Conservation (phyloP, 2,329 filamentous ascomycete species). For the Colletotrichum sp. region DNA sequence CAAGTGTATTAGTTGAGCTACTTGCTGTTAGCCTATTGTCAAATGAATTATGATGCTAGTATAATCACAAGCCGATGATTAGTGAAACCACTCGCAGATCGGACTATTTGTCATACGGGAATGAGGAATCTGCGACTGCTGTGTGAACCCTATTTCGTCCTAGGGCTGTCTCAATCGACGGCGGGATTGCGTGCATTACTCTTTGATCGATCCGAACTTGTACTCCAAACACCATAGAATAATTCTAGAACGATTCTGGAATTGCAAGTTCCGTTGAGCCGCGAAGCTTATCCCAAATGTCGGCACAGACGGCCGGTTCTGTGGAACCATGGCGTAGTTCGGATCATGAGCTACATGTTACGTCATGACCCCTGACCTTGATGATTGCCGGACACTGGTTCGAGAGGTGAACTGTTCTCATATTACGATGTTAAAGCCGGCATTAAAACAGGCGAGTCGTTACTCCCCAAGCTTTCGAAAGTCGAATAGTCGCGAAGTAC, state of each 20-base stretch:
- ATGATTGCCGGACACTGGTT: neutral
- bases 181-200: neutral
- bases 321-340: slow-evolving; percentile 6
- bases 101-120: neutral
- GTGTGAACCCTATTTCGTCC: neutral
- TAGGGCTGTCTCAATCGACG: neutral
- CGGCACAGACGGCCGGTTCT: neutral
- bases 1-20: neutral
- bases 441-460: neutral
- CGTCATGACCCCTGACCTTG: neutral
- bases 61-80: neutral
- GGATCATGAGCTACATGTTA: slow-evolving; percentile 1
- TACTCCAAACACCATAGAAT: neutral
- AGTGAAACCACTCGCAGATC: neutral
- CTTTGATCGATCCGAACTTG: neutral
- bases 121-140: neutral
- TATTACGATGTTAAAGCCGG: neutral
- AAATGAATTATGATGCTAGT: neutral
- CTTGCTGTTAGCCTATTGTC: neutral
- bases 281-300: neutral
- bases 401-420: neutral
- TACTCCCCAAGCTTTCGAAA: neutral
- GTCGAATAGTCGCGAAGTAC: neutral
- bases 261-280: neutral
- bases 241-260: neutral